Conservation (phyloP, 768 basidiomycete species). For the Boletus speciosus region DNA sequence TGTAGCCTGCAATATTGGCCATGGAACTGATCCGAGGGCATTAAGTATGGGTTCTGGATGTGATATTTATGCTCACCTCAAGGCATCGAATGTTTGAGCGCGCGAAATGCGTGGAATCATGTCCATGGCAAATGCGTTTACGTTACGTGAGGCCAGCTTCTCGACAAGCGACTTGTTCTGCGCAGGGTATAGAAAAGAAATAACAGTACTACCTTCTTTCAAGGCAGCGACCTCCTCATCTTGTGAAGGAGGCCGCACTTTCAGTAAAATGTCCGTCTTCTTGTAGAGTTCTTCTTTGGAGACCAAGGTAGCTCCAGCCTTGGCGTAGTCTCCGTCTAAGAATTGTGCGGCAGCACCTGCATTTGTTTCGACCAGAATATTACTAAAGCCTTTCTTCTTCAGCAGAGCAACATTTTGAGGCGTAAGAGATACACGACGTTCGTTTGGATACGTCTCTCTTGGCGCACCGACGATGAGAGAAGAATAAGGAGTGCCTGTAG, state of each 20-base stretch:
- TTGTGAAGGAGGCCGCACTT: slow-evolving; percentile 74
- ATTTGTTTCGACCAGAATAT: slow-evolving; percentile 68
- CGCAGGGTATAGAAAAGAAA: slow-evolving; percentile 80
- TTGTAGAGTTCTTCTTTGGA: slow-evolving; percentile 66
- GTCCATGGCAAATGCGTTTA: slow-evolving; percentile 86
- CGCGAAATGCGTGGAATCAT: slow-evolving; percentile 89
- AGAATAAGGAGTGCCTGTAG: slow-evolving; percentile 61
- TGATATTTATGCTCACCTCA: slow-evolving; percentile 50
- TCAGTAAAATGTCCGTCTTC: slow-evolving; percentile 74
- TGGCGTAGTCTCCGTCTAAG: slow-evolving; percentile 72
- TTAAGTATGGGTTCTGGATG: background rate
- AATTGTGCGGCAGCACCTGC: slow-evolving; percentile 77
- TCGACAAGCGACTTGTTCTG: slow-evolving; percentile 79
- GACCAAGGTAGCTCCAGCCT: slow-evolving; percentile 78
- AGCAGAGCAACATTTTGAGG: slow-evolving; percentile 73
- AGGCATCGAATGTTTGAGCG: slow-evolving; percentile 85
- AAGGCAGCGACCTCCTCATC: slow-evolving; percentile 59
- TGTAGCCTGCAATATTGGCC: slow-evolving; percentile 94
- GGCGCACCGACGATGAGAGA: slow-evolving; percentile 75
- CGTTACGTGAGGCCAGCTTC: slow-evolving; percentile 57
- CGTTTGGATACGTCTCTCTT: slow-evolving; percentile 70
- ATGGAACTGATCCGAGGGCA: slow-evolving; percentile 56
- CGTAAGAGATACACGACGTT: slow-evolving; percentile 77
- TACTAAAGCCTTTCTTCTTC: slow-evolving; percentile 77
- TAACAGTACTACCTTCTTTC: slow-evolving; percentile 73